Evolutionary conservation across 768 basidiomycete genomes (phyloP), one percentile per base, ranked within the genome.

Genomic region (Paxillus ammoniavirescens): DNA sequence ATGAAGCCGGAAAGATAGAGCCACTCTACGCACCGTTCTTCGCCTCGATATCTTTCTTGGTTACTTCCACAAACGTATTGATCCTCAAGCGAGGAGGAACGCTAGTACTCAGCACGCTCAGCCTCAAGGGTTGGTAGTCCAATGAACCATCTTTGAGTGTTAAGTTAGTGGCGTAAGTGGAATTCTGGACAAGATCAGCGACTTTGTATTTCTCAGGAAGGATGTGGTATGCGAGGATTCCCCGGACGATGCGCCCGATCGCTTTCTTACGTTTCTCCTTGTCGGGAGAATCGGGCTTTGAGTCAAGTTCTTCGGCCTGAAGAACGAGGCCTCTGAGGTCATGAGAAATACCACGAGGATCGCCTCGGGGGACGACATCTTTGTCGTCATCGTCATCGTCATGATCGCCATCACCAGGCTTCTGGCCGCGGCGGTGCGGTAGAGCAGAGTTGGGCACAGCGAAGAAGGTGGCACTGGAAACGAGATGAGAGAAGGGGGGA

Each of bases 171-270:
- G 80, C 71, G 48, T 76, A 77, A 0, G 85, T 87, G 5, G 75
- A 76, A 64, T 85, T 84, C 59, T 74, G 69, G 8, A 75, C 73
- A 17, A 87, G 74, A 12, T 73, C 71, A 13, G 57, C 52, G 1
- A 68, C 63, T 51, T 73, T 67, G 54, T 67, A 68, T 48, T 68
- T 69, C 50, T 65, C 58, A 26, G 78, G 77, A 8, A 88, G 67
- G 42, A 79, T 77, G 63, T 83, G 83, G 66, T 84, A 88, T 18
- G 76, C 72, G 17, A 86, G 66, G 30, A 86, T 74, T 40, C 77
- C 76, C 14, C 72, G 75, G 28, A 86, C 60, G 54, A 87, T 76
- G 49, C 73, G 71, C 58, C 81, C 81, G 61, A 89, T 67, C 43
- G 79, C 74, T 63, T 83, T 79, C 58, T 80, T 82, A 52, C 75